A percentile compares a stretch with the other conserved stretches of the same genome.
These are phyloP conservation scores for Amphirosellinia nigrospora DNA, from an alignment of 495 filamentous ascomycete species.

Conservation along the genomic window DNA sequence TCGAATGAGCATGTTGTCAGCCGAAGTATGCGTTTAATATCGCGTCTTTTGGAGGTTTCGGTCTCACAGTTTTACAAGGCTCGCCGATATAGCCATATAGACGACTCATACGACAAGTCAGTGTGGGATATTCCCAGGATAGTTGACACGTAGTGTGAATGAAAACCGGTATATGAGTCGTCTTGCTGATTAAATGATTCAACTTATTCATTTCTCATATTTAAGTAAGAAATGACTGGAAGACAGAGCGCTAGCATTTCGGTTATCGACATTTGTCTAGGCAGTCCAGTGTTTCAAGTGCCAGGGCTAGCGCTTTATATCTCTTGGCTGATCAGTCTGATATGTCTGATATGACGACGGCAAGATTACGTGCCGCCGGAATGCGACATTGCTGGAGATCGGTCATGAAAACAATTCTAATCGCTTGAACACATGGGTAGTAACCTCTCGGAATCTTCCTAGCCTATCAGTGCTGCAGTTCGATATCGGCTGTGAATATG, in stretches of 20 bases:
- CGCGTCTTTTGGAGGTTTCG: neutral
- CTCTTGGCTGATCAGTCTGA: slow-evolving; percentile 5
- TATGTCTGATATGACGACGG: slow-evolving; percentile 9
- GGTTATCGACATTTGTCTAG: slow-evolving; percentile 14
- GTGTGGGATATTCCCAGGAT: neutral
- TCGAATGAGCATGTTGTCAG: neutral
- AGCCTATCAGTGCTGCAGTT: slow-evolving; percentile 9
- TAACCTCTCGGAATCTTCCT: slow-evolving; percentile 13
- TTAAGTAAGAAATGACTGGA: neutral
- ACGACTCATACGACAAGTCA: neutral
- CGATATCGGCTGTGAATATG: neutral
- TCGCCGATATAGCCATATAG: neutral
- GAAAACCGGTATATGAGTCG: neutral
- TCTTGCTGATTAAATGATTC: neutral
- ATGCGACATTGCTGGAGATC: slow-evolving; percentile 15
- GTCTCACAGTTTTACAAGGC: neutral
- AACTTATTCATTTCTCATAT: neutral
- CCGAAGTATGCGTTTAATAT: neutral
- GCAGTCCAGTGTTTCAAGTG: slow-evolving; percentile 20
- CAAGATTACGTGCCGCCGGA: slow-evolving; percentile 7
- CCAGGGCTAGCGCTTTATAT: slow-evolving; percentile 5
- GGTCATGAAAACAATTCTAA: neutral
- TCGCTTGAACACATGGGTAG: slow-evolving; percentile 3
- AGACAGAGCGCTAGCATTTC: neutral
- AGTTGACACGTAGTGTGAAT: neutral